Evolutionary conservation across 768 basidiomycete species (phyloP).

Genomic region (Naganishia randhawae): DNA sequence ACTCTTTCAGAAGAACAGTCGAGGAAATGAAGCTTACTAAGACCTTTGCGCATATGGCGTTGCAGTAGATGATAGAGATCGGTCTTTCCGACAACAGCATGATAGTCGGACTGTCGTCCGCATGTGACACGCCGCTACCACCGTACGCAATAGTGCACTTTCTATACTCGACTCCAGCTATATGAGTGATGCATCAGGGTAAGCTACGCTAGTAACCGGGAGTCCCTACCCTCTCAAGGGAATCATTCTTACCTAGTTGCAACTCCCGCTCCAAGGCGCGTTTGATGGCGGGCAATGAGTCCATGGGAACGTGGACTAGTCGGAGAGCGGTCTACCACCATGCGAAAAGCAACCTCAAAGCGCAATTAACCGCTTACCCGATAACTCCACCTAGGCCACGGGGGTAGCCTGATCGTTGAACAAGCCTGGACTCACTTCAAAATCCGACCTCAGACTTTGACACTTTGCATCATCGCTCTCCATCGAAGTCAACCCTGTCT

Average conservation of each 20-base stretch:
- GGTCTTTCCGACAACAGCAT: background rate
- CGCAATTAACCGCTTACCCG: too few relatives aligned
- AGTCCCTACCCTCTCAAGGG: background rate
- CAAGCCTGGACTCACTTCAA: background rate
- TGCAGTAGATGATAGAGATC: background rate
- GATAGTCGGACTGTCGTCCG: background rate
- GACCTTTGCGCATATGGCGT: background rate
- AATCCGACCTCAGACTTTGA: slow-evolving; percentile 1
- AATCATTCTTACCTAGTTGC: background rate
- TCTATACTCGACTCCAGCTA: background rate
- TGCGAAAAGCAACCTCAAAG: background rate
- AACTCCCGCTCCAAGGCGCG: background rate
- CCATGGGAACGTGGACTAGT: background rate
- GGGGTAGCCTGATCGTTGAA: too few relatives aligned
- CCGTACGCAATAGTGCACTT: background rate
- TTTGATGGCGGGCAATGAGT: background rate
- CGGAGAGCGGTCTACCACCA: slow-evolving; percentile 5
- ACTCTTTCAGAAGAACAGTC: too few relatives aligned
- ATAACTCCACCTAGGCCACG: too few relatives aligned
- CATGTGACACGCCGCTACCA: background rate
- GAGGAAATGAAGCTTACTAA: background rate
- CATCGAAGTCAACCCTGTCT: slow-evolving; percentile 9
- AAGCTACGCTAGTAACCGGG: background rate
- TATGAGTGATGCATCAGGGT: background rate
- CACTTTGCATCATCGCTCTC: slow-evolving; percentile 8